phyloP scores from a whole-genome alignment of 495 filamentous ascomycete species.

The Podospora pseudoanserina region DNA sequence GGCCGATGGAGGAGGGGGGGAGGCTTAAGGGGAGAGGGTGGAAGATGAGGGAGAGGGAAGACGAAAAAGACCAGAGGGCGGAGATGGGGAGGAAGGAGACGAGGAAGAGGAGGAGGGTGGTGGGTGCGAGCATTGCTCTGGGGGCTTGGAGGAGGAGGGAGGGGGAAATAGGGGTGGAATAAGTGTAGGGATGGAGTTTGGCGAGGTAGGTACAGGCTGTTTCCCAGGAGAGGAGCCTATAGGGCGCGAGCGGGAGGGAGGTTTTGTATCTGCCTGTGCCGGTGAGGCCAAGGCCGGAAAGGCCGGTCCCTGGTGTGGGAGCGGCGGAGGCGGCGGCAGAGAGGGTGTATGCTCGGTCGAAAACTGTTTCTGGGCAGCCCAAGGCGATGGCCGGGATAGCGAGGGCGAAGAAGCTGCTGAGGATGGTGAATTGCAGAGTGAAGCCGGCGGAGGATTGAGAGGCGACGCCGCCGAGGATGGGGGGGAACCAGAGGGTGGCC shows the following conservation, averaged over 20 bases:
- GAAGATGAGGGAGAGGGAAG: constrained; percentile 47
- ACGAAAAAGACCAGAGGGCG: constrained; percentile 40
- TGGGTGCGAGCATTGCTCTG: constrained; percentile 44
- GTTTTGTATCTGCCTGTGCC: constrained; percentile 22
- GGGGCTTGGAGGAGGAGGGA: constrained; percentile 37
- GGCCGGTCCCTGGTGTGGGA: constrained; percentile 28
- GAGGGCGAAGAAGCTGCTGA: constrained; percentile 45
- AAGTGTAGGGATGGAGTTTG: constrained; percentile 40
- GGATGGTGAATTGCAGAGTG: constrained; percentile 43
- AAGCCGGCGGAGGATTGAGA: constrained; percentile 37
- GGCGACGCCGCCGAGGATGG: constrained; percentile 46
- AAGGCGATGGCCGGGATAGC: constrained; percentile 44
- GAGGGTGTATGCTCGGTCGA: constrained; percentile 36
- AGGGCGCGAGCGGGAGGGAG: constrained; percentile 33
- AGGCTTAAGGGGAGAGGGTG: constrained; percentile 42
- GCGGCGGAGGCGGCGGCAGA: constrained; percentile 1
- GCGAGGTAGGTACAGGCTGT: constrained; percentile 32
- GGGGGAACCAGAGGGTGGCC: constrained; percentile 48
- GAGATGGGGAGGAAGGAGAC: constrained; percentile 41
- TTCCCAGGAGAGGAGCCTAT: constrained; percentile 29
- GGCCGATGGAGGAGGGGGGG: constrained; percentile 37
- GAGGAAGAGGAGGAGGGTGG: constrained; percentile 41
- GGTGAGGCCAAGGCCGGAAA: not conserved
- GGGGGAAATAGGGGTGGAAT: constrained; percentile 23
- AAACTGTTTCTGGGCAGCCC: constrained; percentile 48